These are phyloP conservation scores for Schizonepeta tenuifolia DNA, from an alignment of 257 asterid species.

Conservation along the genomic window DNA sequence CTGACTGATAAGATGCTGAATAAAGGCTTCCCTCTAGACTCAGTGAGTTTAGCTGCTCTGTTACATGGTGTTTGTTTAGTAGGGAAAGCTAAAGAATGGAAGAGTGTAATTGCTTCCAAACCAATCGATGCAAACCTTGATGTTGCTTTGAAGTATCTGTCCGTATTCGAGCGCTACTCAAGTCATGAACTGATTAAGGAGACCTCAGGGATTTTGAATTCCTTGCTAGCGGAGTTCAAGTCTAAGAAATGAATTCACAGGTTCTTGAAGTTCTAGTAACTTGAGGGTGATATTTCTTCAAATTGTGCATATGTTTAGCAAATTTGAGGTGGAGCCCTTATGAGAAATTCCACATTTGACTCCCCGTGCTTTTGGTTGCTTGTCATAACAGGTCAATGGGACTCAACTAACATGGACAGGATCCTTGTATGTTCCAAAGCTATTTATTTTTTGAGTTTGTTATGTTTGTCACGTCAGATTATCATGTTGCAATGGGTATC, in stretches of 20 bases:
- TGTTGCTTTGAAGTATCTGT: conserved; percentile 56
- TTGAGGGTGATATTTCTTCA: conserved; percentile 21
- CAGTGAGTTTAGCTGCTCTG: conserved; percentile 68
- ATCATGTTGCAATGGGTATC: background rate
- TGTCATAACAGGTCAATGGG: background rate
- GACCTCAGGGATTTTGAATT: conserved; percentile 65
- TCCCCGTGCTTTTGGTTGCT: background rate
- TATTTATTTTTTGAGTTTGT: background rate
- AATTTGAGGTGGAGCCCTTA: background rate
- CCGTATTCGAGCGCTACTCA: conserved; percentile 55
- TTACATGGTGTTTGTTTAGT: conserved; percentile 67
- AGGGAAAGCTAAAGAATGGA: conserved; percentile 79
- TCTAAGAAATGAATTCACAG: conserved; percentile 30
- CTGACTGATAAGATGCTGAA: conserved; percentile 54
- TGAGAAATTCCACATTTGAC: background rate
- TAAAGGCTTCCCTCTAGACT: conserved; percentile 51
- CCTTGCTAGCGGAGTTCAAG: conserved; percentile 46
- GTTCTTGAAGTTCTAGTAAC: conserved; percentile 23
- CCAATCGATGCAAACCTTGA: conserved; percentile 50
- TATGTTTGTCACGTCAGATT: background rate
- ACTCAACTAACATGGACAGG: background rate
- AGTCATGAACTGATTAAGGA: conserved; percentile 46
- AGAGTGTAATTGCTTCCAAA: conserved; percentile 49
- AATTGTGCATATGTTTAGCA: background rate
- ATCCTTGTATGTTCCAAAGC: background rate